These are phyloP conservation scores for Umbelopsis vinacea DNA, from an alignment of 192 early-diverging fungal genomes.

Conservation along the genomic window DNA sequence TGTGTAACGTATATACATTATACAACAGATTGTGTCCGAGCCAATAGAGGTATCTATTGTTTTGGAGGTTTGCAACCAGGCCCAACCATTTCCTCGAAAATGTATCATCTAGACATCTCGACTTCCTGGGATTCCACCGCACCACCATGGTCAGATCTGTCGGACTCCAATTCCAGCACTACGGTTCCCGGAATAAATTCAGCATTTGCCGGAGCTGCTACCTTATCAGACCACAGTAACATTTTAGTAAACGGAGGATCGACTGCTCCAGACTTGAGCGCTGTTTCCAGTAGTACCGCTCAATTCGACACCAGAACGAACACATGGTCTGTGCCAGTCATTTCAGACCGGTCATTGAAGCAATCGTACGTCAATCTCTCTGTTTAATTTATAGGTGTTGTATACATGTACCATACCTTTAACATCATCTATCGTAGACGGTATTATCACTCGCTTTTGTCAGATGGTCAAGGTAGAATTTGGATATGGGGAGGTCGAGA, in stretches of 20 bases:
- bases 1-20: neutral
- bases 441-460: slow-evolving; percentile 30
- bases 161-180: neutral
- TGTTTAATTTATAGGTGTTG: neutral
- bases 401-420: neutral
- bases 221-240: slow-evolving; percentile 11
- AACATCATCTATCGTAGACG: neutral
- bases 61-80: slow-evolving; percentile 6
- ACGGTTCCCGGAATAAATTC: neutral
- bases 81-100: neutral
- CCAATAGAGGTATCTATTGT: slow-evolving; percentile 5
- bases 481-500: slow-evolving; percentile 40
- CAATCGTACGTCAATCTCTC: neutral
- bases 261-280: neutral
- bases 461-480: slow-evolving; percentile 33
- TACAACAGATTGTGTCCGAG: slow-evolving; percentile 1
- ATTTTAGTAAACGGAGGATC: slow-evolving; percentile 27
- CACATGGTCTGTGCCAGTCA: slow-evolving; percentile 23
- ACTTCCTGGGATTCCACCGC: slow-evolving; percentile 3
- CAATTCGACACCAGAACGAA: slow-evolving; percentile 26
- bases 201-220: slow-evolving; percentile 13
- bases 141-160: slow-evolving; percentile 4
- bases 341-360: neutral
- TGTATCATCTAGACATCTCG: slow-evolving; percentile 17
- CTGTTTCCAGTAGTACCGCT: neutral